Evolutionary conservation across 345 rosid species (phyloP).

Genomic region (Pugionium dolabratum): DNA sequence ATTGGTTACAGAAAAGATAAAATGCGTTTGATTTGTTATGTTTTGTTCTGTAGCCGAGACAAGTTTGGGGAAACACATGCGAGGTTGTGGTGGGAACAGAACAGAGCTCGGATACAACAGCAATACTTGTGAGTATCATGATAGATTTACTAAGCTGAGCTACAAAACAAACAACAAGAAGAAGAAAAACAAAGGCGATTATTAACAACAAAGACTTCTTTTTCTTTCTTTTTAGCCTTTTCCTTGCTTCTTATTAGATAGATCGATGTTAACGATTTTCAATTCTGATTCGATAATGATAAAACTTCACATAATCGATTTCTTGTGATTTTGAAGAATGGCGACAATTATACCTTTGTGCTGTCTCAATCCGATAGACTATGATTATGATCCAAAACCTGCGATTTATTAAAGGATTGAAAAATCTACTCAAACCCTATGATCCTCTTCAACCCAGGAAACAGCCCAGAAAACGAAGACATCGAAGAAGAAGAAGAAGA

Average conservation of each 20-base stretch:
- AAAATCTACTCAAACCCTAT: conserved; percentile 51
- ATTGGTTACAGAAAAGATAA: not conserved
- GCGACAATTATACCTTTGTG: no score
- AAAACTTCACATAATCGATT: no score
- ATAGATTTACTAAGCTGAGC: conserved; percentile 25
- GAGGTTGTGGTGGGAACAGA: conserved; percentile 93
- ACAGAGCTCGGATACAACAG: conserved; percentile 82
- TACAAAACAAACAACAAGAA: conserved; percentile 10
- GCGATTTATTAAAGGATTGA: not conserved
- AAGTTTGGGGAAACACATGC: conserved; percentile 81
- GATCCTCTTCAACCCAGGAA: conserved; percentile 66
- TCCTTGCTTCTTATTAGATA: no score
- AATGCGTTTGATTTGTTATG: not conserved
- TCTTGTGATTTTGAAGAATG: no score
- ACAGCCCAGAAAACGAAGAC: conserved; percentile 41
- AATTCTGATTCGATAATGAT: no score
- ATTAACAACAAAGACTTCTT: conserved; percentile 16
- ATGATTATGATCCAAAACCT: not conserved
- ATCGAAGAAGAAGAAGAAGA: conserved; percentile 14
- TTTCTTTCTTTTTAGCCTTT: not conserved
- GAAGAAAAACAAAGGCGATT: not conserved
- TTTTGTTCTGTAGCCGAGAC: conserved; percentile 64
- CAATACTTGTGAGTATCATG: conserved; percentile 61
- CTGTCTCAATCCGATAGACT: no score
- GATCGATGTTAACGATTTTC: no score